These are phyloP conservation scores for Nothophytophthora sp. DNA, from an alignment of 352 stramenopile genomes.

Conservation along the genomic window DNA sequence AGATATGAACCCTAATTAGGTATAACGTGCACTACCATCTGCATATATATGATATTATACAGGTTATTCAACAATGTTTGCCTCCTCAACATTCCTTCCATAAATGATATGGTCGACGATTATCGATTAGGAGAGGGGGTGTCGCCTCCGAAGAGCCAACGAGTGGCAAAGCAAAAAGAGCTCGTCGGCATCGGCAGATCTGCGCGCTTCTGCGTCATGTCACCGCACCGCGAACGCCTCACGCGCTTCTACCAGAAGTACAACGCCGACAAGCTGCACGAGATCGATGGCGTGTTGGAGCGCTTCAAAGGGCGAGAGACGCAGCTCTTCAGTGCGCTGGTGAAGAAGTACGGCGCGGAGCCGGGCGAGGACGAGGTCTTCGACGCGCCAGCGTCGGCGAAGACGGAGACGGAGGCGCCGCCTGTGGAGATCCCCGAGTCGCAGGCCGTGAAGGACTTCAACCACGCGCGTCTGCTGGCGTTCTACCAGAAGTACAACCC, in stretches of 20 bases:
- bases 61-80: too few species aligned
- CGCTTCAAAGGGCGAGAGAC: slow-evolving; percentile 79
- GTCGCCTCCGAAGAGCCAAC: slow-evolving; percentile 12
- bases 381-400: slow-evolving; percentile 20
- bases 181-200: slow-evolving; percentile 5
- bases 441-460: slow-evolving; percentile 45
- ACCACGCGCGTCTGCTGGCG: slow-evolving; percentile 60
- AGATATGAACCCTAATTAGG: too few species aligned
- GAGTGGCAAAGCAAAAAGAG: slow-evolving; percentile 26
- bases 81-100: too few species aligned
- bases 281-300: slow-evolving; percentile 82
- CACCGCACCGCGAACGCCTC: slow-evolving; percentile 62
- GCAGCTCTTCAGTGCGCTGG: slow-evolving; percentile 68
- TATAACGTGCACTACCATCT: too few species aligned
- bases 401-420: slow-evolving; percentile 10
- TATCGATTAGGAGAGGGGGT: not conserved
- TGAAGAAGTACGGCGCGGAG: slow-evolving; percentile 85
- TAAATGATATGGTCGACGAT: too few species aligned
- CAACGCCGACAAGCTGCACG: slow-evolving; percentile 81
- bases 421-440: slow-evolving; percentile 16
- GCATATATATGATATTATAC: too few species aligned
- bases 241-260: slow-evolving; percentile 88
- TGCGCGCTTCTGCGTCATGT: slow-evolving; percentile 26
- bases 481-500: slow-evolving; percentile 89
- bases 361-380: slow-evolving; percentile 55